Base-by-base conservation (phyloP, 176 grass and related monocot genomes). In the Metroxylon sagu region DNA sequence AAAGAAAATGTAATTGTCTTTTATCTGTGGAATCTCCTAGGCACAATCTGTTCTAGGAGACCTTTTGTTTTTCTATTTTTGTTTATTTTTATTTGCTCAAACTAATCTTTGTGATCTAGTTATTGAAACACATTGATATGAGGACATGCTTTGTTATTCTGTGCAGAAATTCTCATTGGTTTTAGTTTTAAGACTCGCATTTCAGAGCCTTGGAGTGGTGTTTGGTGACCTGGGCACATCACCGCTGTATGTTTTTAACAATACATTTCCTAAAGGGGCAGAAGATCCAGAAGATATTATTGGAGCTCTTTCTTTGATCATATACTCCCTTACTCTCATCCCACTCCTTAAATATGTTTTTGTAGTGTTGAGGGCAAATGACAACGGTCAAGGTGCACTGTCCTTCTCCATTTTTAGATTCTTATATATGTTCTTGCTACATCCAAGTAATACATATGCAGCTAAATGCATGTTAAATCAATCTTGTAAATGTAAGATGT, bases 211-310 rank as follows among this genome's bases (percentile, higher is more conserved):
- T 21, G 85, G 82, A 6, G 72, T 95, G 49, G 85, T 95, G 49
- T 95, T 85, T 71, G 89, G 89, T 30, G 89, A 95, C 57, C 71
- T 89, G 39, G 81, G 89, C 59, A 89, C 85, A 67, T 95, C 89
- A 48, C 89, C 89, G 17, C 67, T 95, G n/a, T 95, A 95, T 82
- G 89, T 95, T 27, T 95, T 85, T 75, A 80, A 85, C 55, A 89
- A 85, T 65, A 82, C 80, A 57, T 95, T 95, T 61, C 81, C 89
- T 5, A 77, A 75, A 68, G 85, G 81, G 19, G 61, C 74, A 5
- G 55, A 89, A 4, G 54, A 85, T 26, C 54, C 84, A 19, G 89
- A 95, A 60, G 89, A 95, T 77, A 77, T 95, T 43, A 77, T 85
- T 75, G 85, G 85, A 66, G 89, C 81, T 71, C 79, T 95, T 50